Evolutionary conservation across 805 yeast genomes (phyloP), one percentile per base, ranked within the genome.

Genomic region (Barnettozyma botsteinii): DNA sequence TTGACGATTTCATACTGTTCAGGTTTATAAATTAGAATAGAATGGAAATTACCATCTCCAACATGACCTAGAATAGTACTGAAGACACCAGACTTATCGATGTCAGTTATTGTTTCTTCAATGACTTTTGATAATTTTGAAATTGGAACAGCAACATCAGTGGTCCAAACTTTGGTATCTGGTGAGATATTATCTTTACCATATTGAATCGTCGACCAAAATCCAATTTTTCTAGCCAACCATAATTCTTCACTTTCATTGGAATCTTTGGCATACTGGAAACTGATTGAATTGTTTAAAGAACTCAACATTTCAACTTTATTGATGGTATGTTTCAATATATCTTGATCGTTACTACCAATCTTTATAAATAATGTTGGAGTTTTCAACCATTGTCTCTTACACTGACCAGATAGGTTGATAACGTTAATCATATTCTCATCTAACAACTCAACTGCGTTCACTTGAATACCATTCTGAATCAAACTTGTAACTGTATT

Each of bases 101-200:
- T 67, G 41, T 76, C 85, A n/a, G 63, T 59, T 57, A 81, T 73
- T 6, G 85, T 74, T 32, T 70, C 76, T 31, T 72, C 70, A 27
- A 84, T 77, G 32, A 81, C 68, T 15, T 66, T 62, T 4, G 88
- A 77, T 35, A 83, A 66, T 38, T 65, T 65, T 0, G 87, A 80
- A 34, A 84, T 69, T 3, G 93, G 93, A 9, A 83, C 89, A 12
- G 87, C 87, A 4, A 82, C 84, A 61, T 83, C 93, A 0, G 91
- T 83, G 17, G 87, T 79, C 75, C 85, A 76, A 22, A 72, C 59
- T 48, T 70, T 73, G 13, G 79, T 74, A 18, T 61, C 49, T 29
- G 73, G 70, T 32, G 67, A 61, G 5, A 63, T 52, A 48, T 57
- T 50, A 21, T 62, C 53, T 35, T 65, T 61, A 0, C 91, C 91